A percentile compares a stretch with the other conserved stretches of the same genome.
phyloP scores from a whole-genome alignment of 2,329 filamentous ascomycete species.

The Ascochyta fabae region DNA sequence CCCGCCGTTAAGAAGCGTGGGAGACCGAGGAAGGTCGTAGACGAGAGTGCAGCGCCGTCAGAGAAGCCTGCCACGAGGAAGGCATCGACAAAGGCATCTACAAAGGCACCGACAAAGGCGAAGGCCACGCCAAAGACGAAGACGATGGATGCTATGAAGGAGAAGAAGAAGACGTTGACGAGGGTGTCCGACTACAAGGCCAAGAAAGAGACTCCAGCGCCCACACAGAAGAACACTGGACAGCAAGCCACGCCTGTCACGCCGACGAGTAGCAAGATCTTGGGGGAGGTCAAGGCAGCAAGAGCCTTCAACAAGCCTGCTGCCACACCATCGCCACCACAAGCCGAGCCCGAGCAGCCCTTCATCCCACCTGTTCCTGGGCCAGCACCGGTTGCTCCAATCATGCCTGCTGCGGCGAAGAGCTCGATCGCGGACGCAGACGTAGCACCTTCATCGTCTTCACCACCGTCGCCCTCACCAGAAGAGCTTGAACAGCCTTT shows the following conservation, averaged over 20 bases:
- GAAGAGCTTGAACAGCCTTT: not conserved
- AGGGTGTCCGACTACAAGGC: constrained; percentile 16
- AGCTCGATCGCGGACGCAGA: not conserved
- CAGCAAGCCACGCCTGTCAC: constrained; percentile 35
- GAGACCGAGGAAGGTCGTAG: constrained; percentile 41
- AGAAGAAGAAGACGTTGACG: constrained; percentile 24
- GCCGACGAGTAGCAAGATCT: constrained; percentile 38
- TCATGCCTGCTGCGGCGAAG: constrained; percentile 2
- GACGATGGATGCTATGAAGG: constrained; percentile 15
- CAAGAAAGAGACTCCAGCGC: constrained; percentile 18
- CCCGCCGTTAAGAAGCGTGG: constrained; percentile 39
- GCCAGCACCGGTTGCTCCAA: constrained; percentile 15
- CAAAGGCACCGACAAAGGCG: constrained; percentile 32
- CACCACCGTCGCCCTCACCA: not conserved
- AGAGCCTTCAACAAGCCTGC: constrained; percentile 27
- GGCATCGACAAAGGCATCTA: constrained; percentile 30
- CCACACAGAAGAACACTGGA: constrained; percentile 10
- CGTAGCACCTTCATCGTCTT: not conserved
- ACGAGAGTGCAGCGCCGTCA: constrained; percentile 24
- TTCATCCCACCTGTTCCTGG: constrained; percentile 11
- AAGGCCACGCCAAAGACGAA: constrained; percentile 21
- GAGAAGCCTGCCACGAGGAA: constrained; percentile 31
- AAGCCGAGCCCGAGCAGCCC: constrained; percentile 4
- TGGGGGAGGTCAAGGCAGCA: constrained; percentile 37
- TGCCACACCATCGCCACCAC: not conserved